phyloP scores from a whole-genome alignment of 2,329 filamentous ascomycete genomes.

The Aspergillus nomiae region DNA sequence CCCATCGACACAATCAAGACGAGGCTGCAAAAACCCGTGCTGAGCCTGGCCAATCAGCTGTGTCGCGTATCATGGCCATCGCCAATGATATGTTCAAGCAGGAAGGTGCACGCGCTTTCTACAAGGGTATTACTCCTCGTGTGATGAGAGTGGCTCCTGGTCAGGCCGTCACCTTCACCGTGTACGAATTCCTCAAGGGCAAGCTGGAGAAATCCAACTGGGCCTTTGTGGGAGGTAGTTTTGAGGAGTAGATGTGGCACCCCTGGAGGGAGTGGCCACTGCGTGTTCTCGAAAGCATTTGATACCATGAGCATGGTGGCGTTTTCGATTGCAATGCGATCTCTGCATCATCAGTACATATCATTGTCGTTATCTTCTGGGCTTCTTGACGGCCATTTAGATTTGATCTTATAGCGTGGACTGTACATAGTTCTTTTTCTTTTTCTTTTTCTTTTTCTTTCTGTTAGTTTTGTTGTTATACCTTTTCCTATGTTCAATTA shows the following conservation, averaged over 20 bases:
- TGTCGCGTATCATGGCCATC: slow-evolving; percentile 77
- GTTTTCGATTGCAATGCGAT: slow-evolving; percentile 26
- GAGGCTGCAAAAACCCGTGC: slow-evolving; percentile 84
- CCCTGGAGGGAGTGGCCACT: slow-evolving; percentile 7
- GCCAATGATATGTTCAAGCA: slow-evolving; percentile 86
- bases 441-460: slow-evolving; percentile 1
- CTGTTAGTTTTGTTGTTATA: slow-evolving; percentile 9
- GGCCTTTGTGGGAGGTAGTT: slow-evolving; percentile 61
- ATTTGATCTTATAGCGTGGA: slow-evolving; percentile 13
- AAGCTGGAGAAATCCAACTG: slow-evolving; percentile 69
- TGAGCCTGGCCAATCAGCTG: slow-evolving; percentile 75
- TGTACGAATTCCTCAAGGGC: slow-evolving; percentile 76
- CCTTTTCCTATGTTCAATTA: slow-evolving; percentile 13
- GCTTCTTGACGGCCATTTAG: slow-evolving; percentile 7
- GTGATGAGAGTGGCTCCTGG: slow-evolving; percentile 97
- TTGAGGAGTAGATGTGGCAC: slow-evolving; percentile 57
- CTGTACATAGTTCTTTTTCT: slow-evolving; percentile 24
- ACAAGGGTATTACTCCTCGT: slow-evolving; percentile 97
- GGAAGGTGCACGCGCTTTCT: slow-evolving; percentile 93
- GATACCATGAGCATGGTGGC: slow-evolving; percentile 32
- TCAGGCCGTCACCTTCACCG: slow-evolving; percentile 76
- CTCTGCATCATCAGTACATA: slow-evolving; percentile 20
- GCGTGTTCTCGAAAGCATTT: slow-evolving; percentile 27
- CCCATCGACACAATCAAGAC: slow-evolving; percentile 99
- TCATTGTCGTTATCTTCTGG: slow-evolving; percentile 13